These are phyloP conservation scores for Haemoproteus tartakovskyi DNA, from an alignment of 169 alveolate genomes.

Conservation along the genomic window DNA sequence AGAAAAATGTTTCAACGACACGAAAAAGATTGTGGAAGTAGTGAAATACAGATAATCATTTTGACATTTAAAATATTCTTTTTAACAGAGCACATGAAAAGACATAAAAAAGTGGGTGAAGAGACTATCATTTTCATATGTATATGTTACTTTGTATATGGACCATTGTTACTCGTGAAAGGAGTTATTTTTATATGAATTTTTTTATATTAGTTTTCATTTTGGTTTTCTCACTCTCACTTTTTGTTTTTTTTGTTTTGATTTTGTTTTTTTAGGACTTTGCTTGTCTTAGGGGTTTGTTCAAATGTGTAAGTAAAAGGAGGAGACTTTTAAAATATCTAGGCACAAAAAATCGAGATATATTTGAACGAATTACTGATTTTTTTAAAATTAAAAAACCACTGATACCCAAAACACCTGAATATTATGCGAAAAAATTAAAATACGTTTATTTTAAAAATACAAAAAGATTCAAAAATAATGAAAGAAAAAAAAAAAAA, in stretches of 20 bases:
- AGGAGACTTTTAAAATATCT: slow-evolving; percentile 28
- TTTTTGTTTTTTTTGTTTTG: not conserved
- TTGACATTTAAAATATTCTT: slow-evolving; percentile 41
- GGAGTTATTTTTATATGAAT: not conserved
- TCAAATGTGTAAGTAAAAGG: slow-evolving; percentile 58
- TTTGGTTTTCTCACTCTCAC: not conserved
- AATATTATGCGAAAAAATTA: slow-evolving; percentile 36
- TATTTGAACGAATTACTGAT: slow-evolving; percentile 21
- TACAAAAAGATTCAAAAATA: slow-evolving; percentile 58
- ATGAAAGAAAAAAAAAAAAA: slow-evolving; percentile 38
- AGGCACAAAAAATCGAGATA: slow-evolving; percentile 36
- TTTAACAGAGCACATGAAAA: slow-evolving; percentile 54
- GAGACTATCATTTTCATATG: too few relatives aligned
- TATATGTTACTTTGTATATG: too few relatives aligned
- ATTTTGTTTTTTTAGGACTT: slow-evolving; percentile 11
- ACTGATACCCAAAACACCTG: slow-evolving; percentile 44
- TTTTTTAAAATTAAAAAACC: slow-evolving; percentile 59
- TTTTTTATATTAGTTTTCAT: not conserved
- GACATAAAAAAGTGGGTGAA: slow-evolving; percentile 28
- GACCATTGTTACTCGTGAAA: not conserved
- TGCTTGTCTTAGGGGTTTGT: slow-evolving; percentile 49
- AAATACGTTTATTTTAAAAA: slow-evolving; percentile 43
- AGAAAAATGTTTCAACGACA: slow-evolving; percentile 45
- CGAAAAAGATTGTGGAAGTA: slow-evolving; percentile 60
- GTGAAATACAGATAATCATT: slow-evolving; percentile 61